These are phyloP conservation scores for Lentinula sp. DNA, from an alignment of 768 basidiomycete species.

Conservation along the genomic window DNA sequence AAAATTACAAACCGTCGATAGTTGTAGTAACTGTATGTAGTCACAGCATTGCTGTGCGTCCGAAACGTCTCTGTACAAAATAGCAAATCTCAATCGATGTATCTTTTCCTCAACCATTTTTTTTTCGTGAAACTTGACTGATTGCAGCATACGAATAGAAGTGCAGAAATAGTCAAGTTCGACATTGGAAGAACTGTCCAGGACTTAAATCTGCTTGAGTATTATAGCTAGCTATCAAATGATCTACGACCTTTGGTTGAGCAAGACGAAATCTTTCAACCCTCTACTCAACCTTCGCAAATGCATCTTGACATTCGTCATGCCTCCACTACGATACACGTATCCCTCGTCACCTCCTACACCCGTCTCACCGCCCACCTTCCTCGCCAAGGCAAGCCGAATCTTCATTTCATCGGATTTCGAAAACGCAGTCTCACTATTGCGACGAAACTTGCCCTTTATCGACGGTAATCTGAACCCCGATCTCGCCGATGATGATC, in stretches of 20 bases:
- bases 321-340: neutral
- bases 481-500: neutral
- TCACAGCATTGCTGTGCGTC: no score
- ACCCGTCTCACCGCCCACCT: neutral
- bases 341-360: neutral
- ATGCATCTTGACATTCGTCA: neutral
- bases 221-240: no score
- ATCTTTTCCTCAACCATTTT: no score
- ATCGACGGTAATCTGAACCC: neutral
- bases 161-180: no score
- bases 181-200: no score
- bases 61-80: no score
- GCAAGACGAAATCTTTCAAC: neutral
- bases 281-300: neutral
- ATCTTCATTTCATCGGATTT: slow-evolving; percentile 2
- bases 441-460: neutral
- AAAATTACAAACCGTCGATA: no score
- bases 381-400: neutral
- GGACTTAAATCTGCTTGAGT: no score
- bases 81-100: no score
- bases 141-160: no score
- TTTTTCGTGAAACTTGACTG: no score
- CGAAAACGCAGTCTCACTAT: neutral
- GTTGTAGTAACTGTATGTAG: neutral
- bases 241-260: neutral